Evolutionary conservation across 2,329 filamentous ascomycete genomes (phyloP).

Genomic region (Apiospora pterosperma): DNA sequence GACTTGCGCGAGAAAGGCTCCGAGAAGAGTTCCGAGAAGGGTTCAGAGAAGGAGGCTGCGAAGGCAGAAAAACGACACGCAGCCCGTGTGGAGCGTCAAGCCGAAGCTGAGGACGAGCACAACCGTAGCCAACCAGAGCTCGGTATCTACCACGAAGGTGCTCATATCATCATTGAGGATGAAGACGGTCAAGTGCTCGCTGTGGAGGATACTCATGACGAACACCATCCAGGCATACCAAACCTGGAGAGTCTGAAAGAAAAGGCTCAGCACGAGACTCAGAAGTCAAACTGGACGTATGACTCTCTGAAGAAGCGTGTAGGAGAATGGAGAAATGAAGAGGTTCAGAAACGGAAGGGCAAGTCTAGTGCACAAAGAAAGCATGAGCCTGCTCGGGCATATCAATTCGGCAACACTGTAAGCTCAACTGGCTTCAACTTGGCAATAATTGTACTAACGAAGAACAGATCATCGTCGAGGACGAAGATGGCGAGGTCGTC

Average conservation of each 20-base stretch:
- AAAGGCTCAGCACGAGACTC: conserved; percentile 30
- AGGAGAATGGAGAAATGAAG: conserved; percentile 52
- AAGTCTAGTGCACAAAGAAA: conserved; percentile 53
- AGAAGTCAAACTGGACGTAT: conserved; percentile 39
- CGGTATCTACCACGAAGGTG: conserved; percentile 78
- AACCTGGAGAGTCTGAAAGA: conserved; percentile 22
- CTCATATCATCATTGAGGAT: conserved; percentile 78
- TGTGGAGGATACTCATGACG: conserved; percentile 45
- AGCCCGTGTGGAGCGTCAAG: conserved; percentile 5
- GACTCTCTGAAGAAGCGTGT: conserved; percentile 47
- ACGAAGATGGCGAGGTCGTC: conserved; percentile 81
- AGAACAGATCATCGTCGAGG: conserved; percentile 76
- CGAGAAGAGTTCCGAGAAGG: conserved; percentile 14
- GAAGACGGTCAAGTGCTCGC: conserved; percentile 81
- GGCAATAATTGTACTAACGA: background rate
- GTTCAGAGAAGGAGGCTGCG: background rate
- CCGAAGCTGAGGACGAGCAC: conserved; percentile 9
- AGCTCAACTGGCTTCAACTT: conserved; percentile 20
- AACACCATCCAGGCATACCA: conserved; percentile 13
- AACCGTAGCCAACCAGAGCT: conserved; percentile 31
- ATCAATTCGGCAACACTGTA: conserved; percentile 79
- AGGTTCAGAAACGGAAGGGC: conserved; percentile 59
- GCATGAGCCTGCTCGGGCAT: conserved; percentile 74
- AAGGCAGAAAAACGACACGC: conserved; percentile 4
- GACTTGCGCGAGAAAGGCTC: conserved; percentile 17